Base-by-base conservation (phyloP, 1,284 basidiomycete species). In the Hemileia vastatrix region DNA sequence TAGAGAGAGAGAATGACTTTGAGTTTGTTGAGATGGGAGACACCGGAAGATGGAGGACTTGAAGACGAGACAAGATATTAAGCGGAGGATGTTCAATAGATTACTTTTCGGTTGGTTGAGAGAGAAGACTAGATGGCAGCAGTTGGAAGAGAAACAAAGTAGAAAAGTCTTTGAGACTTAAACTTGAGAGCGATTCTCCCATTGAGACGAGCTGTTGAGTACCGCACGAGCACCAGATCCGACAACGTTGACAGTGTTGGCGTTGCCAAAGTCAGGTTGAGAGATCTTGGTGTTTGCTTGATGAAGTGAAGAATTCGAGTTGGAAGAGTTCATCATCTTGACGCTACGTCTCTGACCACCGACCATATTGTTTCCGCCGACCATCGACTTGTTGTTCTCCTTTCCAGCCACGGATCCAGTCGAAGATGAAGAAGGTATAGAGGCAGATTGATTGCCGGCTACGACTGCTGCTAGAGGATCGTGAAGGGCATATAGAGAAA, bases 401-500 rank as follows among this genome's bases (percentile, higher is more conserved):
- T 50, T 50, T 50, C 36, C 36, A 15, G 48, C 48, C 9, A 50
- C 48, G 9, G 48, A 50, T 50, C 48, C 31, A 32, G 48, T 32
- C 8, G 24, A 50, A 50, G 23, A 27, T 9, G 24, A 32, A 24
- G 31, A 50, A 24, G 48, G 8, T n/a, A 24, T 32, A 15, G 48
- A 24, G 48, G 24, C 31, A n/a, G 44, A 32, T 23, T 44, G 31
- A 54, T 15, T 54, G 23, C 32, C 31, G 44, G 21, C 52, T 15
- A 67, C 68, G 36, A 68, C 66, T 2, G 70, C 62, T 3, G 64
- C 64, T 33, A 72, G 57, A 8, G 70, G 71, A 56, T 72, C 73
- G 59, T 70, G 70, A n/a, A 70, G 57, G 21, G 71, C 70, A 63
- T 72, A 69, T 33, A 75, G 66, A 27, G 72, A 72, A 19, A 74